A percentile compares a stretch with the other conserved stretches of the same genome.
Evolutionary conservation across 257 asterid genomes (phyloP).

Genomic region (Buddleja alternifolia): DNA sequence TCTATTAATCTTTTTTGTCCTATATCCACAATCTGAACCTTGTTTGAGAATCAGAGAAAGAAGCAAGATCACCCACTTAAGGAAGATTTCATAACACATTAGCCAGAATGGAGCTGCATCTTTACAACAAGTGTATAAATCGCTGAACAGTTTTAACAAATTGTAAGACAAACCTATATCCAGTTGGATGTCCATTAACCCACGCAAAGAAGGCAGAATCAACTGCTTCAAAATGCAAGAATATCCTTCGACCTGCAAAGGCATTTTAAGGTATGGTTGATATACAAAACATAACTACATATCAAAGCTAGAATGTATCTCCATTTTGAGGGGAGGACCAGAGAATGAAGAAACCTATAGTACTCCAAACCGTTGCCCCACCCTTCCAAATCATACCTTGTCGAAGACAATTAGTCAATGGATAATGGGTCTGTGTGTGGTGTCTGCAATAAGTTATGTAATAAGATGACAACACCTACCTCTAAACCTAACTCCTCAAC

Average conservation of each 20-base stretch:
- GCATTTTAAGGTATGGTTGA: conserved; percentile 28
- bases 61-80: conserved; percentile 1
- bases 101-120: conserved; percentile 9
- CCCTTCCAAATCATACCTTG: not conserved
- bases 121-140: conserved; percentile 1
- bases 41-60: not conserved
- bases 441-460: not conserved
- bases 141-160: conserved; percentile 14
- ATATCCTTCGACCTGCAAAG: conserved; percentile 84
- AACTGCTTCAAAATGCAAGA: conserved; percentile 95
- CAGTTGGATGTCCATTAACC: conserved; percentile 89
- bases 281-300: conserved; percentile 19
- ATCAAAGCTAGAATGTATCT: not conserved
- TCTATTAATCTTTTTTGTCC: not conserved
- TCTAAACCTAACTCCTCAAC: not conserved
- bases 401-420: not conserved
- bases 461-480: not conserved
- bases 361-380: not conserved
- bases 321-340: not conserved
- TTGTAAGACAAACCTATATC: conserved; percentile 78
- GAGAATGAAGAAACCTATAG: not conserved
- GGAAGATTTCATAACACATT: not conserved
- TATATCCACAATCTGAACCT: not conserved
- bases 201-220: conserved; percentile 95
- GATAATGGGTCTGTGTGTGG: not conserved